Base-by-base conservation (phyloP, 2,329 filamentous ascomycete genomes). In the Harringtonia aguacate region DNA sequence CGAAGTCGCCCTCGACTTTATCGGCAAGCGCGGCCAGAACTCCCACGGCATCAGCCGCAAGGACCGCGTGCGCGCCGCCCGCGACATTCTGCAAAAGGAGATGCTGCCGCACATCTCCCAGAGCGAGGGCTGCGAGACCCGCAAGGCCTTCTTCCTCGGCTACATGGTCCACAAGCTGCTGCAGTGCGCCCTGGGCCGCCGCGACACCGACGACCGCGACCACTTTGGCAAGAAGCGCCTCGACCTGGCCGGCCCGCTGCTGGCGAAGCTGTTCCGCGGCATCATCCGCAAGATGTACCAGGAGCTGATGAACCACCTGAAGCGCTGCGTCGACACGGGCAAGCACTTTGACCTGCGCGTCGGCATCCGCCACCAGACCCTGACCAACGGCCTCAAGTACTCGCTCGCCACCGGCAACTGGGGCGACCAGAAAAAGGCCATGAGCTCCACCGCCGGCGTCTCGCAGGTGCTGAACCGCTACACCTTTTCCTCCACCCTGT, bases 381-480 rank as follows among this genome's bases (percentile, higher is more conserved):
- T 98, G 53, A 94, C 89, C 18, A 94, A 92, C 58, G 92, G 90
- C 40, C 68, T 98, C 52, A 95, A 95, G 61, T 98, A 98, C 65
- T 95, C 92, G 42, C 72, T 98, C 49, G 90, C 92, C 22, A 98
- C 92, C 14, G 92, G 92, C 53, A 98, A 98, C 66, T 98, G 92
- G 94, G 94, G 92, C 58, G 92, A 98, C 53, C 92, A 98, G 69
- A 98, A 97, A 75, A 98, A 97, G 70, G 89, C 92, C 18, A 85
- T 86, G 55, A 90, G 84, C 54, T 86, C 89, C 1, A 97, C 94
- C 51, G 92, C 92, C 38, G 94, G 92, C 73, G 92, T 98, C 38
- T 97, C 90, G 39, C 92, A 98, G 66, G 94, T 98, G 66, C 68
- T 98, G 57, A 98, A 95, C 69, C 80, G 92, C 61, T 98, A 97